Evolutionary conservation across 495 filamentous ascomycete genomes (phyloP).

Genomic region (Viridothelium virens): DNA sequence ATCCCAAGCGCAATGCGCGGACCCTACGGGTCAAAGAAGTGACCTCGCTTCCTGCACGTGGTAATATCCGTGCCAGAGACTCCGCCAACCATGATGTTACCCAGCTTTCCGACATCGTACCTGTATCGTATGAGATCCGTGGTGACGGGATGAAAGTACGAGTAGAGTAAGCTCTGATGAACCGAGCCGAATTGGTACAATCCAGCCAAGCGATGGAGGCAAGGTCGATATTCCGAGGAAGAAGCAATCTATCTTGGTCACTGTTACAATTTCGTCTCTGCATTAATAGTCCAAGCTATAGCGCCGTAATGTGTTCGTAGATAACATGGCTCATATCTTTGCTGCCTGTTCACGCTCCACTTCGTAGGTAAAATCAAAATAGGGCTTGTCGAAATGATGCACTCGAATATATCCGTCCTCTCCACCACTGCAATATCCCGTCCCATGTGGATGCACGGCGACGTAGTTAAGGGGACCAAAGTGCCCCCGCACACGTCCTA

Average conservation of each 20-base stretch:
- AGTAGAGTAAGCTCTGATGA: no score
- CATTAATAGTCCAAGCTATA: not conserved
- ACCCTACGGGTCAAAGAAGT: no score
- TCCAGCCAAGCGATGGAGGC: no score
- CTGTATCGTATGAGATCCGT: no score
- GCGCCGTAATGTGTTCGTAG: not conserved
- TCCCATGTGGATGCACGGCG: constrained; percentile 81
- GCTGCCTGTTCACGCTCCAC: constrained; percentile 60
- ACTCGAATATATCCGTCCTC: constrained; percentile 98
- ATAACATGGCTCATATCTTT: not conserved
- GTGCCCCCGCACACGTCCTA: constrained; percentile 90
- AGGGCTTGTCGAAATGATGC: constrained; percentile 95
- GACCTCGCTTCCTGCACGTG: no score
- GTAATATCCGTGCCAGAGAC: no score
- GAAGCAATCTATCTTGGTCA: not conserved
- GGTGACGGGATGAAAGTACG: no score
- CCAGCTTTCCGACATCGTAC: no score
- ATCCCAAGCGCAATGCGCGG: no score
- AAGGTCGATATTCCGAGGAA: no score
- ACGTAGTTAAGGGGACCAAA: constrained; percentile 91
- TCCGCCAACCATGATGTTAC: no score
- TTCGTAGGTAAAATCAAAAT: constrained; percentile 98
- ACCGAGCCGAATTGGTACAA: no score
- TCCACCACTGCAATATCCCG: constrained; percentile 84
- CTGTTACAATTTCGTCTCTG: not conserved